A percentile compares a stretch with the other conserved stretches of the same genome.
Conservation (phyloP, 208 protist genomes). For the Crithidia expoeki region DNA sequence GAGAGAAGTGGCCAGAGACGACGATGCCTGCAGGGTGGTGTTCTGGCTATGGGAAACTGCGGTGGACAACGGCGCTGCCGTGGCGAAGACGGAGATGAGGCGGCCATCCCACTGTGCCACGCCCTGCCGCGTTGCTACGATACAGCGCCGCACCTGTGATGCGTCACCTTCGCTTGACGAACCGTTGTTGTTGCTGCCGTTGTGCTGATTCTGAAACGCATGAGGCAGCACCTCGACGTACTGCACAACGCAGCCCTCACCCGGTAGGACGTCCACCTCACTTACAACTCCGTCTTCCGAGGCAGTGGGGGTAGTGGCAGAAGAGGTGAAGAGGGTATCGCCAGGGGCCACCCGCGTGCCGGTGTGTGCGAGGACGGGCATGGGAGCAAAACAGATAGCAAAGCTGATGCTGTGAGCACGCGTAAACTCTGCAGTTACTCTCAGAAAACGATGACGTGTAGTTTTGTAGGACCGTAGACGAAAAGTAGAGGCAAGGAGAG, state of each 20-base stretch:
- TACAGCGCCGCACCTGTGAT: constrained; percentile 34
- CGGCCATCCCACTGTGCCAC: constrained; percentile 79
- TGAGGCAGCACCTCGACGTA: constrained; percentile 28
- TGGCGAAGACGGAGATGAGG: constrained; percentile 49
- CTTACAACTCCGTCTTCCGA: not conserved
- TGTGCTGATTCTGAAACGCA: no score
- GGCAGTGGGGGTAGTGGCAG: not conserved
- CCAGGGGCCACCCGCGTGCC: constrained; percentile 49
- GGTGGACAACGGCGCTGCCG: not conserved
- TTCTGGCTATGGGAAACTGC: no score
- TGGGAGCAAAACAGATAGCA: no score
- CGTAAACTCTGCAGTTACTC: no score
- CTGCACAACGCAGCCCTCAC: constrained; percentile 63
- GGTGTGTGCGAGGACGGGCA: constrained; percentile 37
- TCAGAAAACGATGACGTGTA: no score
- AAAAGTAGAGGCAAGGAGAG: no score
- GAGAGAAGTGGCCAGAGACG: no score
- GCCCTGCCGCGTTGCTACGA: constrained; percentile 57
- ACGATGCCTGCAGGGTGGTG: no score
- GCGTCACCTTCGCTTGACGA: no score
- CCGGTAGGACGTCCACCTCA: constrained; percentile 39
- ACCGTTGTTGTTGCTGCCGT: no score
- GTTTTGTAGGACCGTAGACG: no score
- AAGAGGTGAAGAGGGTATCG: constrained; percentile 49
- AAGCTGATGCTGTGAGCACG: no score